Percentiles rank a stretch among this genome's conserved stretches.
phyloP scores from a whole-genome alignment of 1,284 basidiomycete species.

The Ceratobasidium sp. region DNA sequence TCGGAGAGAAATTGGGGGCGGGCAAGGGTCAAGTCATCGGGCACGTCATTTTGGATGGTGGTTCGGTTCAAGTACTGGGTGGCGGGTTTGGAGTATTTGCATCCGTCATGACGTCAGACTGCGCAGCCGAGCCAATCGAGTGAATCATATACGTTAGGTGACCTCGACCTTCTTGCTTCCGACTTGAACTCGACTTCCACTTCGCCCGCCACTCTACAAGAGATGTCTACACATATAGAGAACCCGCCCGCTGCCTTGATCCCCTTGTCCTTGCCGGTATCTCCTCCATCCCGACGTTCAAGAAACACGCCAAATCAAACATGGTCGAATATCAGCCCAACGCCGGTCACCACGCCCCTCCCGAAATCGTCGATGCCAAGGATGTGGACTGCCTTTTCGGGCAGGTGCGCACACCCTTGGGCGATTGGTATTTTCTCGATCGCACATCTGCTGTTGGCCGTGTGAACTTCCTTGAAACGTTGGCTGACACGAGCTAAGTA shows the following conservation, averaged over 20 bases:
- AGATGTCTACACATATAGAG: slow-evolving; percentile 45
- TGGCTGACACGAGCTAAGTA: background rate
- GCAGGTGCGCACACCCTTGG: slow-evolving; percentile 44
- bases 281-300: slow-evolving; percentile 41
- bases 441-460: slow-evolving; percentile 45
- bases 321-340: slow-evolving; percentile 7
- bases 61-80: no score
- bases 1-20: no score
- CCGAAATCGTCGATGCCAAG: slow-evolving; percentile 48
- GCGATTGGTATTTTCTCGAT: slow-evolving; percentile 50
- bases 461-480: background rate
- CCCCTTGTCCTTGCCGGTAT: slow-evolving; percentile 48
- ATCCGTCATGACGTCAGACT: no score
- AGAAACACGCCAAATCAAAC: slow-evolving; percentile 13
- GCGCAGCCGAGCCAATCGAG: no score
- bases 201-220: background rate
- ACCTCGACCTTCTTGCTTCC: background rate
- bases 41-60: no score
- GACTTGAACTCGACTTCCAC: background rate
- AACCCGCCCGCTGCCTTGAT: slow-evolving; percentile 43
- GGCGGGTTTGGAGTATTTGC: no score
- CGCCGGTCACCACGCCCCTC: slow-evolving; percentile 17
- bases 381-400: slow-evolving; percentile 47
- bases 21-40: no score
- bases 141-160: background rate